phyloP scores from a whole-genome alignment of 1,284 basidiomycete species.

The Vanrija humicola region DNA sequence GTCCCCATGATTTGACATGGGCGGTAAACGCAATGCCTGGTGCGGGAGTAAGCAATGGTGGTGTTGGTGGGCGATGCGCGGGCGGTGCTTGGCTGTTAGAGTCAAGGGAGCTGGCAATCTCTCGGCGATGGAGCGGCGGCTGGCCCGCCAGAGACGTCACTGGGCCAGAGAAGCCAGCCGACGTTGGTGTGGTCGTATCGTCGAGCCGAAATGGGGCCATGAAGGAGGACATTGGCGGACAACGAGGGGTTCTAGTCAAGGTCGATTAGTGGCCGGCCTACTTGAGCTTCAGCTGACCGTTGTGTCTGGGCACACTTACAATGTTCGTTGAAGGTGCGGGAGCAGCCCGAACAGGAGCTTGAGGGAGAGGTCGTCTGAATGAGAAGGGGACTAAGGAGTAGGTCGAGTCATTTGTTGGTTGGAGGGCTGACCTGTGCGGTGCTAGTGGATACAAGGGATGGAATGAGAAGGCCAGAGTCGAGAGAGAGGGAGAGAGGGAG shows the following conservation, averaged over 20 bases:
- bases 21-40: conserved; percentile 24
- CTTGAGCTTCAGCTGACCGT: no score
- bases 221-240: background rate
- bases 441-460: no score
- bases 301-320: no score
- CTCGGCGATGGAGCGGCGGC: background rate
- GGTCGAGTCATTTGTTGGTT: no score
- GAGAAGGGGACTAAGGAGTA: no score
- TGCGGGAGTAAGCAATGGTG: conserved; percentile 30
- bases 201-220: background rate
- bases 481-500: no score
- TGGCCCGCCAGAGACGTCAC: background rate
- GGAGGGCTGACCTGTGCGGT: no score
- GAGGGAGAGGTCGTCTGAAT: no score
- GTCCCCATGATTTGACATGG: conserved; percentile 39
- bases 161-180: conserved; percentile 22
- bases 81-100: conserved; percentile 7
- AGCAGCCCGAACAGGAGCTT: no score
- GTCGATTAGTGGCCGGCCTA: background rate
- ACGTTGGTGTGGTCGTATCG: conserved; percentile 33
- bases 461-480: no score
- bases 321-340: no score
- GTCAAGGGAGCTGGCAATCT: conserved; percentile 2
- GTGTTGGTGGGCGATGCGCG: conserved; percentile 27
- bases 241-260: background rate